These are phyloP conservation scores for Astrothelium subdiscretum DNA, from an alignment of 495 filamentous ascomycete species.

Conservation along the genomic window DNA sequence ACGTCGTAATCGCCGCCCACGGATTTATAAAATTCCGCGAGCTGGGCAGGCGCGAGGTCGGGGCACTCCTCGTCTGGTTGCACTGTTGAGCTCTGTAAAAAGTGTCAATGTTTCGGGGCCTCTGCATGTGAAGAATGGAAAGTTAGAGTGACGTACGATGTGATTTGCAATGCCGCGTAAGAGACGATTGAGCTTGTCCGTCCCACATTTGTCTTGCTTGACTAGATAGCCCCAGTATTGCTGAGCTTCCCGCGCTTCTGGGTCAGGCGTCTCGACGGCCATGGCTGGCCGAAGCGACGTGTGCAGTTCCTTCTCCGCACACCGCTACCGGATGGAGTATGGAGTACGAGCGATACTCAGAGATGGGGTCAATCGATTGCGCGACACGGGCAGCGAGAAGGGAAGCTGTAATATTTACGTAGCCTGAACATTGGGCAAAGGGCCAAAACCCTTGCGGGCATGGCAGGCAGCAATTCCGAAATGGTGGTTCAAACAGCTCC, in stretches of 20 bases:
- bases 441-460: not conserved
- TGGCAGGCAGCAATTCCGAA: not conserved
- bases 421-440: not conserved
- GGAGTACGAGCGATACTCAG: not conserved
- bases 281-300: not conserved
- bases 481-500: not conserved
- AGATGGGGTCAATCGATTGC: not conserved
- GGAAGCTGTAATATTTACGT: not conserved
- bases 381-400: not conserved
- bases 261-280: not conserved
- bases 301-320: not conserved
- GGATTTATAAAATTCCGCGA: constrained; percentile 77
- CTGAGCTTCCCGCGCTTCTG: constrained; percentile 22
- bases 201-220: constrained; percentile 64
- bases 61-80: constrained; percentile 47
- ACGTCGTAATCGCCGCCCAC: constrained; percentile 85
- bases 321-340: not conserved
- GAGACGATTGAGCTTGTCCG: constrained; percentile 62
- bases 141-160: constrained; percentile 50
- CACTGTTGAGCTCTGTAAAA: constrained; percentile 45
- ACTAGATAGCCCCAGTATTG: constrained; percentile 77
- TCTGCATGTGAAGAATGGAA: not conserved
- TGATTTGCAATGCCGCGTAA: constrained; percentile 65
- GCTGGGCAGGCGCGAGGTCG: constrained; percentile 66
- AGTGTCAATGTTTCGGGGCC: constrained; percentile 11